Percentiles rank a stretch among this genome's conserved stretches.
Conservation (phyloP, 805 yeast species). For the Wickerhamiella parazyma region DNA sequence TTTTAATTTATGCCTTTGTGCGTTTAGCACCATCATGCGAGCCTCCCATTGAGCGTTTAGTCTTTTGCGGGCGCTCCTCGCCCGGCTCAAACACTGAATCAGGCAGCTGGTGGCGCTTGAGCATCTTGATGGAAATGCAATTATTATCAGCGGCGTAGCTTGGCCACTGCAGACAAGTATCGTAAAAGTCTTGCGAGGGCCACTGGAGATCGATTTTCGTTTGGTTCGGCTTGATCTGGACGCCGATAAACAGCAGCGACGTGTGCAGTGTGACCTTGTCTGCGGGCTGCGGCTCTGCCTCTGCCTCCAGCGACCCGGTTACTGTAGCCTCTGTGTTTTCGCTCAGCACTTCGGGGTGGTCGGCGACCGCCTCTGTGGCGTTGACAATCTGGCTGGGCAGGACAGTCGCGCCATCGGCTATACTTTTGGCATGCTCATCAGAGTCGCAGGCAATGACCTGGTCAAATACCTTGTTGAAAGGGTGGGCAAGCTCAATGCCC, state of each 20-base stretch:
- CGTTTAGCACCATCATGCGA: slow-evolving; percentile 10
- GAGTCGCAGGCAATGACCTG: slow-evolving; percentile 35
- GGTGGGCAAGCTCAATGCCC: slow-evolving; percentile 77
- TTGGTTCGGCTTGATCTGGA: slow-evolving; percentile 41
- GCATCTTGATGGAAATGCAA: slow-evolving; percentile 54
- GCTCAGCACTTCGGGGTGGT: slow-evolving; percentile 3
- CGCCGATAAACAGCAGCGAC: slow-evolving; percentile 70
- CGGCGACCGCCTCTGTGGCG: slow-evolving; percentile 3
- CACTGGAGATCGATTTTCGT: slow-evolving; percentile 58
- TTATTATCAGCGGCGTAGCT: slow-evolving; percentile 48
- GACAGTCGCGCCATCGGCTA: slow-evolving; percentile 47
- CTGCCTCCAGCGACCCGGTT: slow-evolving; percentile 16
- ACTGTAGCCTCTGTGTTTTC: slow-evolving; percentile 1
- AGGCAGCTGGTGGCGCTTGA: slow-evolving; percentile 64
- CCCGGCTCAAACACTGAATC: slow-evolving; percentile 68
- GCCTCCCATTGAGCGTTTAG: slow-evolving; percentile 38
- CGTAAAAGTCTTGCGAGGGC: slow-evolving; percentile 83
- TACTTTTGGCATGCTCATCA: slow-evolving; percentile 42
- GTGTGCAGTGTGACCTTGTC: slow-evolving; percentile 35
- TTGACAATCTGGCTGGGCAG: slow-evolving; percentile 31
- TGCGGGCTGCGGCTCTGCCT: slow-evolving; percentile 15
- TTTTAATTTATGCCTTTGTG: not conserved
- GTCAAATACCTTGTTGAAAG: slow-evolving; percentile 67
- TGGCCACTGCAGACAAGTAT: slow-evolving; percentile 60
- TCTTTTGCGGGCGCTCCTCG: slow-evolving; percentile 61